These are phyloP conservation scores for Arachnopeziza araneosa DNA, from an alignment of 2,329 filamentous ascomycete genomes.

Conservation along the genomic window DNA sequence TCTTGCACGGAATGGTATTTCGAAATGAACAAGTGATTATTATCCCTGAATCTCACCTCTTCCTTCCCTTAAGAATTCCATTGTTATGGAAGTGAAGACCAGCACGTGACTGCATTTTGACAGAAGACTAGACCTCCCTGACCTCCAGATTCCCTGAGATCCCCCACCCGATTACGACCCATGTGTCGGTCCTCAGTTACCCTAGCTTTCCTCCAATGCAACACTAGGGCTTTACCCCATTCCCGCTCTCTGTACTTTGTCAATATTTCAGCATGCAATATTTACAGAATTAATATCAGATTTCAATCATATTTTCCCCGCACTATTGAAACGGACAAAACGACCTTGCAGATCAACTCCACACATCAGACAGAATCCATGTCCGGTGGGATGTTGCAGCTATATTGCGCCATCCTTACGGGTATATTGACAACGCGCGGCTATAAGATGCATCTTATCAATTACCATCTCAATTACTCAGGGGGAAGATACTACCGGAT, in stretches of 20 bases:
- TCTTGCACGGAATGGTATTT: too few species aligned
- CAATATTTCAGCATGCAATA: not conserved
- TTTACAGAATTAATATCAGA: not conserved
- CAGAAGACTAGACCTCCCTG: too few species aligned
- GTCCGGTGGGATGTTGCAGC: not conserved
- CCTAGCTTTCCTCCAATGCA: too few species aligned
- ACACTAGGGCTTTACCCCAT: too few species aligned
- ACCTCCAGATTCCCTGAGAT: too few species aligned
- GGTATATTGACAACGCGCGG: not conserved
- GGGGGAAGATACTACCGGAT: not conserved
- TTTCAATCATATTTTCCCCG: not conserved
- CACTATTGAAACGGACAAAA: not conserved
- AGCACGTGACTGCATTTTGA: too few species aligned
- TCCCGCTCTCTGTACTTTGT: not conserved
- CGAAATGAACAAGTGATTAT: too few species aligned
- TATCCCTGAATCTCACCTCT: too few species aligned
- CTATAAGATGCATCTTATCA: not conserved
- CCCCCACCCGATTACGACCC: too few species aligned
- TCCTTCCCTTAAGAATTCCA: too few species aligned
- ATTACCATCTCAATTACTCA: not conserved
- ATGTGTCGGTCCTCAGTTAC: too few species aligned
- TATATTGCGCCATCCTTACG: not conserved
- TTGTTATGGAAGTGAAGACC: too few species aligned
- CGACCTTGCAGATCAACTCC: not conserved
- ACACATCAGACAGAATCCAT: not conserved